These are phyloP conservation scores for Comarum palustre DNA, from an alignment of 306 rosid species.

Conservation along the genomic window DNA sequence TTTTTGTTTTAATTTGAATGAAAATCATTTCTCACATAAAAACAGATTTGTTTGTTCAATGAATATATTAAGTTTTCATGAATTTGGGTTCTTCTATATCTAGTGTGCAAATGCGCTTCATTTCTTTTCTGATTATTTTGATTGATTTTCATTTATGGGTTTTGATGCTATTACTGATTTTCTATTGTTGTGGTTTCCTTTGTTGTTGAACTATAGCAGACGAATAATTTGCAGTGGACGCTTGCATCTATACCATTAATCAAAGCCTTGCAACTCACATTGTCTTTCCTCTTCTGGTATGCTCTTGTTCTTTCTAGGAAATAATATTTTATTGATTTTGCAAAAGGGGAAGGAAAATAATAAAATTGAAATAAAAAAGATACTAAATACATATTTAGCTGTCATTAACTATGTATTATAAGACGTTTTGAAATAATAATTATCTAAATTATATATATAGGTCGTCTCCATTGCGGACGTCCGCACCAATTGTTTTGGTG, in stretches of 20 bases:
- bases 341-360: neutral
- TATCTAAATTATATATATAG: no score
- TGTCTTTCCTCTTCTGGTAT: conserved; percentile 90
- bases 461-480: no score
- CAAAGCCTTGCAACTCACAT: conserved; percentile 80
- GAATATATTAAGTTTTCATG: neutral
- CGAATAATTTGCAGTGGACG: conserved; percentile 87
- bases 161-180: conserved; percentile 20
- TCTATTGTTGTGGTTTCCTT: conserved; percentile 16
- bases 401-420: no score
- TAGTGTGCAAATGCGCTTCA: neutral
- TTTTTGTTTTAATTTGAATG: no score
- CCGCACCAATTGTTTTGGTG: no score
- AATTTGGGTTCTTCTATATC: neutral
- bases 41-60: neutral
- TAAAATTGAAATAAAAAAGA: no score
- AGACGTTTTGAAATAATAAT: no score
- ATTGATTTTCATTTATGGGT: neutral
- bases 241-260: conserved; percentile 78
- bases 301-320: conserved; percentile 17
- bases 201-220: conserved; percentile 59
- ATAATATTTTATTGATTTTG: neutral
- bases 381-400: no score
- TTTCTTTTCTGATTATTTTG: neutral
- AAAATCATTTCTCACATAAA: no score